A percentile compares a stretch with the other conserved stretches of the same genome.
Conservation (phyloP, 2,329 filamentous ascomycete genomes). For the Trichophyton equinum region DNA sequence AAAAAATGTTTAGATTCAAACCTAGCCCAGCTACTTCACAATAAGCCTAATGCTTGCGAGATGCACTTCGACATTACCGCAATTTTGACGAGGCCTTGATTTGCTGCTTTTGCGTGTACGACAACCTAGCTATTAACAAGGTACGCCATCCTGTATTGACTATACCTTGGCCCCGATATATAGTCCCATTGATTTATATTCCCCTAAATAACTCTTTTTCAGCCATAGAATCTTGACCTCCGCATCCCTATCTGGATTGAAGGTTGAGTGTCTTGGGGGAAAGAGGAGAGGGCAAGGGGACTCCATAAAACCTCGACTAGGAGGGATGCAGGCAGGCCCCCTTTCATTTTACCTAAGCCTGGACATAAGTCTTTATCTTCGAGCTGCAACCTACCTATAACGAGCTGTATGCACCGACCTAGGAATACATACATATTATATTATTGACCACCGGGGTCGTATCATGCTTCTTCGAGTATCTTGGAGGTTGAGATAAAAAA, state of each 20-base stretch:
- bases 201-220: not conserved
- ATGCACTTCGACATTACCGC: not conserved
- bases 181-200: not conserved
- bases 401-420: not conserved
- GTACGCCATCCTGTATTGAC: not conserved
- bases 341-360: not conserved
- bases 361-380: not conserved
- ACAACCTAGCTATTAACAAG: not conserved
- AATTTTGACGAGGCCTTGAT: not conserved
- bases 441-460: not conserved
- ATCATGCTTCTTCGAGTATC: not conserved
- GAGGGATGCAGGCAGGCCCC: too few species aligned
- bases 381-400: not conserved
- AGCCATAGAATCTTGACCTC: not conserved
- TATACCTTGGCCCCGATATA: not conserved
- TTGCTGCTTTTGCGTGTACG: not conserved
- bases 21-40: not conserved
- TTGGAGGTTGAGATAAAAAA: too few species aligned
- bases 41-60: not conserved
- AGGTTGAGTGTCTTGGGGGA: not conserved
- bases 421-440: not conserved
- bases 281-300: not conserved
- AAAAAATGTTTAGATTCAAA: not conserved
- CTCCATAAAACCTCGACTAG: not conserved
- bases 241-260: not conserved